These are phyloP conservation scores for Petrea volubilis DNA, from an alignment of 257 asterid genomes.

Conservation along the genomic window DNA sequence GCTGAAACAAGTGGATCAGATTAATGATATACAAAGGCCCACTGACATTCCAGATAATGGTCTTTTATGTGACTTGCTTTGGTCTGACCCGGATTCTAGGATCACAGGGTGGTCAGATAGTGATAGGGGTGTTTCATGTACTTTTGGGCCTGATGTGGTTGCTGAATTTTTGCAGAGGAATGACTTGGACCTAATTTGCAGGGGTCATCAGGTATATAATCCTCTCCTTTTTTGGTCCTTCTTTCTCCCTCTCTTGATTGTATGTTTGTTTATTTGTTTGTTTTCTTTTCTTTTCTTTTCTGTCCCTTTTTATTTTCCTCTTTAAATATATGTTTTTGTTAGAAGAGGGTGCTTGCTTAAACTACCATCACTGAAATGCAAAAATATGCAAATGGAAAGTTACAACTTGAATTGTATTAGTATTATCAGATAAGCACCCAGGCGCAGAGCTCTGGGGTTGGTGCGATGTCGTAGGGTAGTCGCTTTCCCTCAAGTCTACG, in stretches of 20 bases:
- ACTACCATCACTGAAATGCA: too few relatives aligned
- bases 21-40: conserved; percentile 59
- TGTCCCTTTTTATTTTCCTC: too few relatives aligned
- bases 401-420: too few relatives aligned
- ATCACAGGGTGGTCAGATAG: conserved; percentile 72
- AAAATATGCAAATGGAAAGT: too few relatives aligned
- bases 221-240: neutral
- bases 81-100: conserved; percentile 80
- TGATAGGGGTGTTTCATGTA: conserved; percentile 80
- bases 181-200: conserved; percentile 75
- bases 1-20: conserved; percentile 55
- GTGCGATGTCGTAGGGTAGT: too few relatives aligned
- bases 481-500: too few relatives aligned
- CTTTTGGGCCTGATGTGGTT: conserved; percentile 74
- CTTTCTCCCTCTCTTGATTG: neutral
- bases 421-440: too few relatives aligned
- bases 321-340: too few relatives aligned
- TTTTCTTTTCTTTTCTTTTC: neutral
- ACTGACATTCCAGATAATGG: conserved; percentile 77
- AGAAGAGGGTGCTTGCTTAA: too few relatives aligned
- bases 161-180: conserved; percentile 63
- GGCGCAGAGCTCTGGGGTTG: too few relatives aligned
- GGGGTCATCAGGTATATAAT: conserved; percentile 77
- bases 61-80: conserved; percentile 73
- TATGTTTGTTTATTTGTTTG: neutral